Percentiles rank a stretch among this genome's conserved stretches.
phyloP scores from a whole-genome alignment of 352 stramenopile species.

The Globisporangium polare region DNA sequence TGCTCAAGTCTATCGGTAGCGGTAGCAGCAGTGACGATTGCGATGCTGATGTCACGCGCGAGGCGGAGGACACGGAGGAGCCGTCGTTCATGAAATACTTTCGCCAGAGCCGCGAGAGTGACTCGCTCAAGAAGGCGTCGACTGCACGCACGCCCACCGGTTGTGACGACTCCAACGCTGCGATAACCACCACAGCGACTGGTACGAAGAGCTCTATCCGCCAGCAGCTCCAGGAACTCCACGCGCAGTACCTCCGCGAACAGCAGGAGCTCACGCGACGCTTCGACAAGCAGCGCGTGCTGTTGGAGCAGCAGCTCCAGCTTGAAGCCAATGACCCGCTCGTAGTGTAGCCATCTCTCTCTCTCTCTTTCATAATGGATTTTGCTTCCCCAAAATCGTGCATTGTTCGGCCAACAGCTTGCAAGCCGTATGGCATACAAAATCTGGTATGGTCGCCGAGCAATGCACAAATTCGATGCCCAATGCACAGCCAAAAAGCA shows the following conservation, averaged over 20 bases:
- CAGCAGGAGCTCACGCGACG: constrained; percentile 27
- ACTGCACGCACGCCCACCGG: constrained; percentile 12
- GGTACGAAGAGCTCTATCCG: constrained; percentile 23
- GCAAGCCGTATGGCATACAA: too few species aligned
- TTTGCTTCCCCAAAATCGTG: too few species aligned
- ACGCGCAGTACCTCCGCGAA: constrained; percentile 48
- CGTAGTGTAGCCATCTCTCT: constrained; percentile 8
- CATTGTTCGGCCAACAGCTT: too few species aligned
- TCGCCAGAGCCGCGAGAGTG: constrained; percentile 18
- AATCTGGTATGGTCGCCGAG: too few species aligned
- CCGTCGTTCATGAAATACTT: constrained; percentile 88
- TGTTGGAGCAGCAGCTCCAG: constrained; percentile 47
- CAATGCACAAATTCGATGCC: too few species aligned
- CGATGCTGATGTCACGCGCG: constrained; percentile 12
- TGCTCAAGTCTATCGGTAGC: constrained; percentile 5
- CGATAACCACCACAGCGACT: constrained; percentile 11
- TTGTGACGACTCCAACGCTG: neutral
- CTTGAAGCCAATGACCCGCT: constrained; percentile 19
- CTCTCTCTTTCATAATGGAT: too few species aligned
- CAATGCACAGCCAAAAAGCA: too few species aligned
- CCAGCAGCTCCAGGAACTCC: constrained; percentile 49
- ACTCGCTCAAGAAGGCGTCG: constrained; percentile 23
- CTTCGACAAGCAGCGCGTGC: constrained; percentile 43
- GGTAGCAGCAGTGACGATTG: neutral
- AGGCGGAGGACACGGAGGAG: constrained; percentile 21